Base-by-base conservation (phyloP, 768 basidiomycete genomes). In the Lactifluus piperatus region DNA sequence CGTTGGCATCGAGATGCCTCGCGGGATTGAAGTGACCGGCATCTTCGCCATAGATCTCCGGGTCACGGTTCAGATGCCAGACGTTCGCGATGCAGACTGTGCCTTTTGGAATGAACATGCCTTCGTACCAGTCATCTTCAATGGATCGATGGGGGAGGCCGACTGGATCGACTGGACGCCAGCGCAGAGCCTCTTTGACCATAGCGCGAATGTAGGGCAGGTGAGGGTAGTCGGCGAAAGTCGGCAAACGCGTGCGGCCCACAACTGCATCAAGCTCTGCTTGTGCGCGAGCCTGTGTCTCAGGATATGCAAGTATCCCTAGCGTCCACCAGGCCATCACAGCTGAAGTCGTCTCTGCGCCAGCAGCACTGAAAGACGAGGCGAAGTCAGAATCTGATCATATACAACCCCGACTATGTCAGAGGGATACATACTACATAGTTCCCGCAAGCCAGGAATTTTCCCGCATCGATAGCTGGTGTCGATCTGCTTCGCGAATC, bases 391-490 rank as follows among this genome's bases (percentile, higher is more conserved):
- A 36, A 10, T 16, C 4, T 13, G 44, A 10, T 20, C 16, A 32
- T 45, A 13, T 43, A 29, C 26, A 4, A 54, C 16, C 6, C 6
- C n/a, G 10, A 37, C n/a, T 41, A 8, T 18, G 18, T 20, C 13
- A 8, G 26, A 58, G 45, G 10, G 36, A 58, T 26, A 64, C 60
- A 11, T 63, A 65, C 64, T 60, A 65, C 65, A 68, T 57, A 7
- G 62, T 65, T 32, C 51, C 66, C 3, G 62, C 48, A 13, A 68
- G 58, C 67, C 67, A 68, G 6, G 55, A 56, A 14, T 56, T 61
- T 52, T 63, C 60, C 32, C 45, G 41, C 44, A 43, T 52, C 5
- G 61, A 62, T 20, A 62, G 32, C 6, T 60, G 36, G 43, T 59
- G 46, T 36, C 58, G 49, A 20, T 37, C 51, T 5, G 57, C 39